Percentiles rank a stretch among this genome's conserved stretches.
Evolutionary conservation across 805 yeast species (phyloP).

Genomic region (Candida silvatica): DNA sequence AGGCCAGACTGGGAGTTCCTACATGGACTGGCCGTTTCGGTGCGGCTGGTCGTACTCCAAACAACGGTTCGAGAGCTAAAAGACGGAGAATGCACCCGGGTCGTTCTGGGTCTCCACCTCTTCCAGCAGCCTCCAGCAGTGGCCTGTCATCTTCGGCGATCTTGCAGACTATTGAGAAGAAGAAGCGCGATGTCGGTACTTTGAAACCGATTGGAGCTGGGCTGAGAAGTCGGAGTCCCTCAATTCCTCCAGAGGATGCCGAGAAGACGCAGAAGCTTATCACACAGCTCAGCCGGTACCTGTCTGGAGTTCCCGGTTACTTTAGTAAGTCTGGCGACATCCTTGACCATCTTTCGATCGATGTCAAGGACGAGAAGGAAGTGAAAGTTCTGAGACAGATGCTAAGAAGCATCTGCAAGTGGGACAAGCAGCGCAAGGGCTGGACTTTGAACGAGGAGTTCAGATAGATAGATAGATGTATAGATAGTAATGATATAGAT

Average conservation of each 20-base stretch:
- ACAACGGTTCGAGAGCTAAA: not conserved
- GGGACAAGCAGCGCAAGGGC: slow-evolving; percentile 50
- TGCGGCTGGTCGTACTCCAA: slow-evolving; percentile 48
- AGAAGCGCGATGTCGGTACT: slow-evolving; percentile 18
- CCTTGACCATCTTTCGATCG: slow-evolving; percentile 18
- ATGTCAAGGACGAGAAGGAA: slow-evolving; percentile 40
- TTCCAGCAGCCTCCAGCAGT: not conserved
- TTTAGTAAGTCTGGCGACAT: slow-evolving; percentile 25
- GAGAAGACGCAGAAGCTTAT: slow-evolving; percentile 13
- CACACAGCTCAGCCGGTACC: slow-evolving; percentile 17
- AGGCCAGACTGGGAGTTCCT: slow-evolving; percentile 62
- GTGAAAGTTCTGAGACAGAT: slow-evolving; percentile 59
- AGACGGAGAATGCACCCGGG: not conserved
- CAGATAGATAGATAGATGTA: slow-evolving; percentile 10
- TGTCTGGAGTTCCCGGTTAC: slow-evolving; percentile 19
- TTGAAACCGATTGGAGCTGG: not conserved
- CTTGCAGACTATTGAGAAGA: slow-evolving; percentile 36
- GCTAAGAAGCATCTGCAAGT: slow-evolving; percentile 56
- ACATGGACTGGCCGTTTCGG: slow-evolving; percentile 98
- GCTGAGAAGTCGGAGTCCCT: not conserved
- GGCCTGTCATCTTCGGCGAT: slow-evolving; percentile 39
- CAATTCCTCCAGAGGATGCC: not conserved
- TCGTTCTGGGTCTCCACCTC: not conserved
- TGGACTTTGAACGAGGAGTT: slow-evolving; percentile 62
- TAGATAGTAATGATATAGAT: not conserved